A percentile compares a stretch with the other conserved stretches of the same genome.
Evolutionary conservation across 2,329 filamentous ascomycete genomes (phyloP).

Genomic region (Colletotrichum liriopes): DNA sequence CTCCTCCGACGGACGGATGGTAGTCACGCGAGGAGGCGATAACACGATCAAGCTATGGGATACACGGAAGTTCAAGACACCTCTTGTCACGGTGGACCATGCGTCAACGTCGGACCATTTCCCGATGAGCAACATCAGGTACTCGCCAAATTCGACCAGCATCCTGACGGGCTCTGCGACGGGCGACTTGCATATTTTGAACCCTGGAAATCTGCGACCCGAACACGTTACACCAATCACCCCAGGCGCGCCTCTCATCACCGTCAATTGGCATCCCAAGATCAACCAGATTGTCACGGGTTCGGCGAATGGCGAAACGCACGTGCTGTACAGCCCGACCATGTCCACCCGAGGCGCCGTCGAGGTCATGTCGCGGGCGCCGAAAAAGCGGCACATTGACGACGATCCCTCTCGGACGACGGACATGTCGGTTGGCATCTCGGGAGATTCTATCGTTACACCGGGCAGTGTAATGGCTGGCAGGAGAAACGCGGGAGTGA

Average conservation of each 20-base stretch:
- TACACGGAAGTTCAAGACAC: slow-evolving; percentile 93
- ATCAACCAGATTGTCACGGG: slow-evolving; percentile 97
- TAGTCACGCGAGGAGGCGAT: slow-evolving; percentile 93
- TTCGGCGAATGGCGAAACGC: slow-evolving; percentile 91
- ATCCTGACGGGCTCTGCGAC: slow-evolving; percentile 91
- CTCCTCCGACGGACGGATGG: slow-evolving; percentile 89
- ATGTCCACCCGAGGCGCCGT: slow-evolving; percentile 86
- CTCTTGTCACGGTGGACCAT: slow-evolving; percentile 85
- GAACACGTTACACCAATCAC: slow-evolving; percentile 93
- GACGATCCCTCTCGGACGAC: slow-evolving; percentile 91
- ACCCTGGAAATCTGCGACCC: slow-evolving; percentile 88
- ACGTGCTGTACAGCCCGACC: slow-evolving; percentile 91
- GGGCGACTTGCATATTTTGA: slow-evolving; percentile 92
- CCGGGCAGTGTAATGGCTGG: slow-evolving; percentile 72
- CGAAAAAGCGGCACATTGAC: slow-evolving; percentile 95
- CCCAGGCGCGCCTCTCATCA: slow-evolving; percentile 84
- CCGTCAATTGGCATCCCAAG: slow-evolving; percentile 92
- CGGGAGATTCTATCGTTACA: slow-evolving; percentile 85
- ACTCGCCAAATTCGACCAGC: slow-evolving; percentile 86
- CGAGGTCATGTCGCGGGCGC: slow-evolving; percentile 91
- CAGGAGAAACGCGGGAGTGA: slow-evolving; percentile 76
- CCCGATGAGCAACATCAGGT: slow-evolving; percentile 88
- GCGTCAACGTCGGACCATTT: slow-evolving; percentile 87
- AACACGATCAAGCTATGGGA: slow-evolving; percentile 97
- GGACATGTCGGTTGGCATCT: slow-evolving; percentile 85